Conservation (phyloP, 495 filamentous ascomycete genomes). For the Lineolata rhizophorae region DNA sequence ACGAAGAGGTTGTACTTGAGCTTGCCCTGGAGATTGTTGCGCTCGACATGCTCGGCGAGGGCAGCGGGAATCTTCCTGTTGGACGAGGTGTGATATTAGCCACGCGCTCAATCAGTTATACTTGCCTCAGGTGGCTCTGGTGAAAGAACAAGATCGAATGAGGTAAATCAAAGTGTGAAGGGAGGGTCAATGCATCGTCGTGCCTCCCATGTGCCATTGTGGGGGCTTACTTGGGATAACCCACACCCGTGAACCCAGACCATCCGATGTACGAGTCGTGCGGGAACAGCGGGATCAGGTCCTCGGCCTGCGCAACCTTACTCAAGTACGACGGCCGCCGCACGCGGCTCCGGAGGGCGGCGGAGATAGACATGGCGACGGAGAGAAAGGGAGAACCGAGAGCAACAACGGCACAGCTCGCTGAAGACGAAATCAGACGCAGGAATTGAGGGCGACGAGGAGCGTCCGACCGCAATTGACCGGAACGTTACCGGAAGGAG, state of each 20-base stretch:
- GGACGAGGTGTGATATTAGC: no score
- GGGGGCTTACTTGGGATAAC: conserved; percentile 56
- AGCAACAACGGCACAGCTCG: no score
- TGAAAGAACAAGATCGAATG: no score
- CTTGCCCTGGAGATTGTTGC: conserved; percentile 67
- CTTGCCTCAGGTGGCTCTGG: no score
- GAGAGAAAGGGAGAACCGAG: no score
- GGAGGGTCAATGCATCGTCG: no score
- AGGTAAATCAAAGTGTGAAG: no score
- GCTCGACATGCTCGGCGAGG: conserved; percentile 74
- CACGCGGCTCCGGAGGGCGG: conserved; percentile 52
- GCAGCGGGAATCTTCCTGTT: conserved; percentile 61
- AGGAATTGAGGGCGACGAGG: no score
- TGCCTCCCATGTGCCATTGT: background rate
- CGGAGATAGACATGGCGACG: conserved; percentile 34
- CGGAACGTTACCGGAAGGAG: no score
- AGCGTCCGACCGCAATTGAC: no score
- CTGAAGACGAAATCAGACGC: no score
- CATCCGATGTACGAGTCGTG: conserved; percentile 69
- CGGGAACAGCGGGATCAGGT: conserved; percentile 60
- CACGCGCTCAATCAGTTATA: no score
- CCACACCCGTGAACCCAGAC: conserved; percentile 82
- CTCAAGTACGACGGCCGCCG: conserved; percentile 54
- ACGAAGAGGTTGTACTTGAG: conserved; percentile 74
- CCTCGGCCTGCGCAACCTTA: conserved; percentile 58